A percentile compares a stretch with the other conserved stretches of the same genome.
Conservation (phyloP, 139 green algal genomes). For the Chara braunii region DNA sequence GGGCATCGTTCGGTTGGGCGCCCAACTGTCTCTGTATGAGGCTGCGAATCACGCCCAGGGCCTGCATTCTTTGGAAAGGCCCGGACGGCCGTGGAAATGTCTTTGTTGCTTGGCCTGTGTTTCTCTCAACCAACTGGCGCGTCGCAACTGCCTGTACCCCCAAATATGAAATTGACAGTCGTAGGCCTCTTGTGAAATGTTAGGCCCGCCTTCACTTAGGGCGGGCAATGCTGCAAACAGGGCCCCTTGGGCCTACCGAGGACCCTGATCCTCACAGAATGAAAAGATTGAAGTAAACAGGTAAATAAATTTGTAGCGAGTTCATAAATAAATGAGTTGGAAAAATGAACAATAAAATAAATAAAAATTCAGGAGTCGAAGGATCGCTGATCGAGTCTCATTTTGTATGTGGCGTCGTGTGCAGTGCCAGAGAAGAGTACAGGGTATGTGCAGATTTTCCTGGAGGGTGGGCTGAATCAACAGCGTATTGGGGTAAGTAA, state of each 20-base stretch:
- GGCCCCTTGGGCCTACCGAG: neutral
- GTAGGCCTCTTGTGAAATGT: too few species aligned
- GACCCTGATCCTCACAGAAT: neutral
- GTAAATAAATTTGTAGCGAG: neutral
- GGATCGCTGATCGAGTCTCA: neutral
- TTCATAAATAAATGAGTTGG: neutral
- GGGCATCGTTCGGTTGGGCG: too few species aligned
- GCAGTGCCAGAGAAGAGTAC: neutral
- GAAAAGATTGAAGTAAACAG: neutral
- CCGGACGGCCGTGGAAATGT: too few species aligned
- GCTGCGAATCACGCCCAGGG: too few species aligned
- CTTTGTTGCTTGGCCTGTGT: too few species aligned
- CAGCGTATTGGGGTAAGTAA: slow-evolving; percentile 33
- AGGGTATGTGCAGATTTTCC: slow-evolving; percentile 30
- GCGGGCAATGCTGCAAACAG: slow-evolving; percentile 5
- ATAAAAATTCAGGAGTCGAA: neutral
- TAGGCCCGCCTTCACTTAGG: too few species aligned
- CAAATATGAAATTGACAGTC: too few species aligned
- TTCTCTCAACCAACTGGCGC: too few species aligned
- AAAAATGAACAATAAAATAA: neutral
- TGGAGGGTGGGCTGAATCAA: slow-evolving; percentile 39
- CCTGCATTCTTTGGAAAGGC: too few species aligned
- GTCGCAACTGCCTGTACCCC: too few species aligned
- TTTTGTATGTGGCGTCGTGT: neutral
- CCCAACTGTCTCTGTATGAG: too few species aligned